Evolutionary conservation across 306 rosid genomes (phyloP), one percentile per base, ranked within the genome.

Genomic region (Albizia julibrissin): DNA sequence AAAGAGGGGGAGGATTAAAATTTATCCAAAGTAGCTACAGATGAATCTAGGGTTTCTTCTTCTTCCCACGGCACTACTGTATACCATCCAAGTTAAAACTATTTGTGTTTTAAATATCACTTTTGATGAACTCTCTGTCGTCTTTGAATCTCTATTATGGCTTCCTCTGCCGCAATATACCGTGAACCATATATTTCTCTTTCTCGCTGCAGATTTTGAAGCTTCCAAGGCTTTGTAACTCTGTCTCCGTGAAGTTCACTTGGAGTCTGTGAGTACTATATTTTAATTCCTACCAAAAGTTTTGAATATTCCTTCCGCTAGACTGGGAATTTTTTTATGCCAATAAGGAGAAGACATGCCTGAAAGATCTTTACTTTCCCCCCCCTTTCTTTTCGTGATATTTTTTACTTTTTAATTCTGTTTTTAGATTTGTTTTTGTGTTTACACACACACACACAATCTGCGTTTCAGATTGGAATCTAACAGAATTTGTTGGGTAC

Each of bases 11-110:
- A 8, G 44, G 44, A 42, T 11, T 10, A 42, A 42, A 42, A n/a
- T 34, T 34, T 5, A 34, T 34, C 39, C 39, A 34, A 34, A 5
- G 66, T 15, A 22, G 43, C 31, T 0, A 10, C 3, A 19, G 21
- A 29, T 37, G 37, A 21, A 49, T 42, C 56, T 83, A 85, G 88
- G 89, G 15, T 10, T n/a, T n/a, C 83, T 88, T 87, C 85, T 78
- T 77, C 54, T 56, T 33, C 64, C 69, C 9, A 2, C 65, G 42
- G 65, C 39, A 37, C 40, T 37, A 42, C 46, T 42, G 46, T 10
- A 8, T 42, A 42, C 46, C 46, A 10, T n/a, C n/a, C n/a, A n/a
- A 9, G 46, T 42, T 8, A 42, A 42, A 10, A 10, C 46, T 42
- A 42, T 10, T 42, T 34, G 7, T 34, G 39, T 34, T 42, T 42